These are phyloP conservation scores for Leccinum cinnamomeum DNA, from an alignment of 1,284 basidiomycete genomes.

Conservation along the genomic window DNA sequence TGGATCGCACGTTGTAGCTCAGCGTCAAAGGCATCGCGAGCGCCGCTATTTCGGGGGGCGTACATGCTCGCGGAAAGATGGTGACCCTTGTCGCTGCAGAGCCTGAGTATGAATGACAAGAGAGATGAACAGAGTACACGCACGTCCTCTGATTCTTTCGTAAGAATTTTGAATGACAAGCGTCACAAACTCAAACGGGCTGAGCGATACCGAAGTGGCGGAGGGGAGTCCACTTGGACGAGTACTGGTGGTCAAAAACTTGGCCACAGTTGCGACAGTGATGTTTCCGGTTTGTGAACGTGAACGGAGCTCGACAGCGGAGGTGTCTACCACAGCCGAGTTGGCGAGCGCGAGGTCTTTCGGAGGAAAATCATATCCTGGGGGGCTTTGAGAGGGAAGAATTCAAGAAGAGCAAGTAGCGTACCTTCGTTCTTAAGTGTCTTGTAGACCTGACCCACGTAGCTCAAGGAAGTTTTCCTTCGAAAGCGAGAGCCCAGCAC, in stretches of 20 bases:
- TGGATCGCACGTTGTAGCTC: constrained; percentile 95
- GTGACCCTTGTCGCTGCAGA: constrained; percentile 44
- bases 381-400: constrained; percentile 29
- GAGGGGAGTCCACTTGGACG: constrained; percentile 80
- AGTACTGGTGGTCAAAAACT: constrained; percentile 95
- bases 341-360: constrained; percentile 68
- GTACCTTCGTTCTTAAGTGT: constrained; percentile 73
- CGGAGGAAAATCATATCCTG: constrained; percentile 79
- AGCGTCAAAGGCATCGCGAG: constrained; percentile 75
- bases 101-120: constrained; percentile 6
- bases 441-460: constrained; percentile 63
- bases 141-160: constrained; percentile 58
- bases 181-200: constrained; percentile 93
- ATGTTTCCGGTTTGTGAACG: constrained; percentile 96
- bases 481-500: constrained; percentile 91
- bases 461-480: constrained; percentile 55
- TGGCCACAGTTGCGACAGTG: constrained; percentile 98
- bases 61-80: constrained; percentile 52
- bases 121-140: constrained; percentile 1
- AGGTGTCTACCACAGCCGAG: constrained; percentile 86
- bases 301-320: constrained; percentile 89
- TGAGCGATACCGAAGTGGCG: constrained; percentile 95
- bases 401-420: constrained; percentile 15
- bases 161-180: constrained; percentile 76
- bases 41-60: constrained; percentile 49